Percentiles rank a stretch among this genome's conserved stretches.
phyloP scores from a whole-genome alignment of 148 eudicot species.

The Silene conica region DNA sequence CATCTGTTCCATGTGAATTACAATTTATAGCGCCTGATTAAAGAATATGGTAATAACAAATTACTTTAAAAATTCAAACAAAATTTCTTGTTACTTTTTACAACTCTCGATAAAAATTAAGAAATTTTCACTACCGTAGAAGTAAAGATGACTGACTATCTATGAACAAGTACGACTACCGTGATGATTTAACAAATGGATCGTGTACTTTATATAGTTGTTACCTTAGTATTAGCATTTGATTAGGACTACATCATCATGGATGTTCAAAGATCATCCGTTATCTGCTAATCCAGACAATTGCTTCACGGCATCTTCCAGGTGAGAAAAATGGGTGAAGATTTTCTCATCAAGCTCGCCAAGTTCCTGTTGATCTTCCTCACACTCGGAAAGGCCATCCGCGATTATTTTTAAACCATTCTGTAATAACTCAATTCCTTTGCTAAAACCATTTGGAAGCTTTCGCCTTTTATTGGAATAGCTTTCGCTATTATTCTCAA shows the following conservation, averaged over 20 bases:
- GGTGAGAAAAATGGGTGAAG: slow-evolving; percentile 48
- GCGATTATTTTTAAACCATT: slow-evolving; percentile 65
- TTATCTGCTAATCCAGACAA: slow-evolving; percentile 47
- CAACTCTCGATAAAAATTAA: too few relatives aligned
- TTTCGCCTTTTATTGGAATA: slow-evolving; percentile 49
- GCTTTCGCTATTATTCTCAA: slow-evolving; percentile 39
- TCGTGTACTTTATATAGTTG: background rate
- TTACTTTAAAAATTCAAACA: too few relatives aligned
- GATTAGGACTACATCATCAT: background rate
- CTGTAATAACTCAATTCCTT: slow-evolving; percentile 71
- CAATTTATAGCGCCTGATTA: too few relatives aligned
- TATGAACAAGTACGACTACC: too few relatives aligned
- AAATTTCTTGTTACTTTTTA: too few relatives aligned
- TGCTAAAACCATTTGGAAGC: slow-evolving; percentile 54
- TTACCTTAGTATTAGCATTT: background rate
- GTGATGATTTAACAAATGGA: too few relatives aligned
- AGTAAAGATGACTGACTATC: too few relatives aligned
- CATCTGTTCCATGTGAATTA: too few relatives aligned
- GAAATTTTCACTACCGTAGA: too few relatives aligned
- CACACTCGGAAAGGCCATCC: slow-evolving; percentile 60
- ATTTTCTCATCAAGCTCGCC: slow-evolving; percentile 48
- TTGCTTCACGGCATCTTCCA: slow-evolving; percentile 54
- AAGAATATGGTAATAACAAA: too few relatives aligned
- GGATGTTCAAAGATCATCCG: slow-evolving; percentile 28
- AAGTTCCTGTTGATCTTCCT: slow-evolving; percentile 38